Conservation (phyloP, 257 asterid genomes). For the Cynanchum wilfordii region DNA sequence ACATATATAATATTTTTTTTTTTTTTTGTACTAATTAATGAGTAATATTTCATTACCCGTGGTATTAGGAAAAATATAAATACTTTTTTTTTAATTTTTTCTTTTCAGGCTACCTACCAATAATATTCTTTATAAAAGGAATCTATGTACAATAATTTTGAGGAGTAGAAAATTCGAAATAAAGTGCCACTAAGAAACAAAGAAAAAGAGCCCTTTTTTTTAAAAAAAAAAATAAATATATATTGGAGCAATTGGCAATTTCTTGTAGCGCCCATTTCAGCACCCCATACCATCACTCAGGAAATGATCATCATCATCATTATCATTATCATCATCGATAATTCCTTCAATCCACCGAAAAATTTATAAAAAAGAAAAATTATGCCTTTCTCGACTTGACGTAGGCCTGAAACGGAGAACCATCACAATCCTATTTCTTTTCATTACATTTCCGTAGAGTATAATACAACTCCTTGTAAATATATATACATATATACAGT, state of each 20-base stretch:
- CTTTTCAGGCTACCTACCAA: not conserved
- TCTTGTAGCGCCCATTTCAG: constrained; percentile 13
- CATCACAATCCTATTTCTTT: not conserved
- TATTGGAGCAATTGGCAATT: not conserved
- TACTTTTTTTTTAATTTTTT: no score
- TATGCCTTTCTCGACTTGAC: constrained; percentile 18
- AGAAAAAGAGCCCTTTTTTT: not conserved
- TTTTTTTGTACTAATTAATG: no score
- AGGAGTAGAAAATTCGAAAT: not conserved
- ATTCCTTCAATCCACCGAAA: constrained; percentile 1
- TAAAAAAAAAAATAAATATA: no score
- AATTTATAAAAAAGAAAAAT: not conserved
- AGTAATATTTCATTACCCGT: no score
- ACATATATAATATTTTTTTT: no score
- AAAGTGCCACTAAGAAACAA: not conserved
- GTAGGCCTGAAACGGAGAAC: constrained; percentile 1
- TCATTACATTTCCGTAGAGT: not conserved
- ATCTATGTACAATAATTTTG: not conserved
- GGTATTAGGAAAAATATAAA: no score
- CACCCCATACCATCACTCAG: not conserved
- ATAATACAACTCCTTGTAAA: not conserved
- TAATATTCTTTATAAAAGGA: constrained; percentile 1
- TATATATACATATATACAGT: not conserved
- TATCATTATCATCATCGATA: not conserved
- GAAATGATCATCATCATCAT: not conserved